phyloP scores from a whole-genome alignment of 208 protist genomes.

The Blechomonas ayalai region DNA sequence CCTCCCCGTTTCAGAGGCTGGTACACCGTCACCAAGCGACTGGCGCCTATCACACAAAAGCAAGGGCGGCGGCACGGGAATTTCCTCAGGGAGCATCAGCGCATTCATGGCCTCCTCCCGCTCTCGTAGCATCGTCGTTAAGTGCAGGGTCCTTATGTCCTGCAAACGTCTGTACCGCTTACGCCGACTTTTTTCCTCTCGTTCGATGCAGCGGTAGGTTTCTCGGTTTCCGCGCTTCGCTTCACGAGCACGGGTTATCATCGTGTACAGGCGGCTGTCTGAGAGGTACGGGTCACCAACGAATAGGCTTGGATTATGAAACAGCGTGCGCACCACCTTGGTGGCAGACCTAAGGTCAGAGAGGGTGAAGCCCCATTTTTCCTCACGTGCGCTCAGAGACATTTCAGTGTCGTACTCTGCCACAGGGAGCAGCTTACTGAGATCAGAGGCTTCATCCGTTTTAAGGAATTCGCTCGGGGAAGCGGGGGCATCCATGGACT shows the following conservation, averaged over 20 bases:
- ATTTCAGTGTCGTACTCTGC: slow-evolving; percentile 9
- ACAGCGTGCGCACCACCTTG: slow-evolving; percentile 76
- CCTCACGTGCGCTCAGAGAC: slow-evolving; percentile 50
- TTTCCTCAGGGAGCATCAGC: slow-evolving; percentile 27
- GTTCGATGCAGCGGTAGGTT: slow-evolving; percentile 75
- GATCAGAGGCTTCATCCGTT: background rate
- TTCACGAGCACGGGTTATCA: slow-evolving; percentile 85
- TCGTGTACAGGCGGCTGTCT: slow-evolving; percentile 85
- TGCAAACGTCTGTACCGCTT: slow-evolving; percentile 59
- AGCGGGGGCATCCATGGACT: too few relatives aligned
- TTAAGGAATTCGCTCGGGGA: background rate
- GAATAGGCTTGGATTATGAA: slow-evolving; percentile 71
- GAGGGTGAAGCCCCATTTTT: slow-evolving; percentile 80
- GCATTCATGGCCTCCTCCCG: slow-evolving; percentile 68
- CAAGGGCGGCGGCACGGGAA: slow-evolving; percentile 8
- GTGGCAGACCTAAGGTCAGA: slow-evolving; percentile 54
- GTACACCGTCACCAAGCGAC: background rate
- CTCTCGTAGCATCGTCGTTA: slow-evolving; percentile 85
- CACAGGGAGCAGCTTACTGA: too few relatives aligned
- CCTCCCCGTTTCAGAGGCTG: slow-evolving; percentile 6
- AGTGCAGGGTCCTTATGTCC: slow-evolving; percentile 54
- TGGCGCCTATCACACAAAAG: too few relatives aligned
- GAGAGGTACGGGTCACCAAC: slow-evolving; percentile 70
- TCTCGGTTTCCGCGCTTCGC: slow-evolving; percentile 70
- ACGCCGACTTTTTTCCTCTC: slow-evolving; percentile 68